Evolutionary conservation across 164 flowering plant genomes (phyloP), one percentile per base, ranked within the genome.

Genomic region (Liquidambar formosana): DNA sequence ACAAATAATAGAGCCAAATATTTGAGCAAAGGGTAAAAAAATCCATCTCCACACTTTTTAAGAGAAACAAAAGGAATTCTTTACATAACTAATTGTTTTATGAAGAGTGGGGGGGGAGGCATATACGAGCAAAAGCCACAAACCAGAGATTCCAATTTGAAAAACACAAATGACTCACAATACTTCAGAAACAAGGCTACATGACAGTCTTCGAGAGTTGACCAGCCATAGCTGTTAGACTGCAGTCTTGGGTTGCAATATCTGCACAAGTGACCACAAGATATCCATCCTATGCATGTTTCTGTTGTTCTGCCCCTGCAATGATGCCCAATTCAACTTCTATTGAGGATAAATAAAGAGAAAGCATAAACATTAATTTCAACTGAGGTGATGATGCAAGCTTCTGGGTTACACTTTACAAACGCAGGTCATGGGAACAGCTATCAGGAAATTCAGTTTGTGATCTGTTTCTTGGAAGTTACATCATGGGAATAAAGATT

Each of bases 241-340:
- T n/a, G 69, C 45, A 56, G 73, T 72, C 75, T 83, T 81, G 27
- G 86, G 79, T 77, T 89, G 93, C 81, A 89, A 68, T 63, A 89
- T 69, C 73, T 84, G 89, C 75, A 89, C 84, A 47, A 92, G 87
- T 23, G 91, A 83, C 93, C 91, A 88, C 72, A 92, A 75, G 66
- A 92, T 78, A 73, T 92, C 97, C 91, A 88, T 86, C 79, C 97
- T 82, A 62, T 84, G 90, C 77, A 89, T 72, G 80, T 72, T 82
- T 77, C 81, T 78, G 77, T 82, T 83, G 70, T 78, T 80, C 75
- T 85, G 83, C 59, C 83, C 91, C 97, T 88, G 87, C 72, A 79
- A 73, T 25, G 47, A 57, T 62, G 63, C n/a, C 56, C 38, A 71
- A 38, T 43, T 69, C 8, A 61, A 62, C 14, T 26, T 23, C 41